phyloP scores from a whole-genome alignment of 2,329 filamentous ascomycete genomes.

The Aspergillus ochraceoroseus region DNA sequence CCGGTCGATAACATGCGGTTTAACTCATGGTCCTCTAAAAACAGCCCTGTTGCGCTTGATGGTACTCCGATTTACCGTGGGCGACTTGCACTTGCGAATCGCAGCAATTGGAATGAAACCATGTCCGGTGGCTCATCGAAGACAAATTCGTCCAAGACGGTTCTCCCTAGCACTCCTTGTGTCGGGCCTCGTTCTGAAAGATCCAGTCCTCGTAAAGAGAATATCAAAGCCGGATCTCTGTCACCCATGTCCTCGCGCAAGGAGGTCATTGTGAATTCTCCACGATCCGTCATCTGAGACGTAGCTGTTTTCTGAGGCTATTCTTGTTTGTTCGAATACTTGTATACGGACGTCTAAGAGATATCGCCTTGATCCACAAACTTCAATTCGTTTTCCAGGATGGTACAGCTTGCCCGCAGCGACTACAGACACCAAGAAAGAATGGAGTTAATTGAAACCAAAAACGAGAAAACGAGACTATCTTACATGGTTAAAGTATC shows the following conservation, averaged over 20 bases:
- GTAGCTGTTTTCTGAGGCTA: background rate
- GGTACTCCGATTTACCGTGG: constrained; percentile 37
- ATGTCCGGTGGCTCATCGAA: constrained; percentile 36
- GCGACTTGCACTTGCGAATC: constrained; percentile 24
- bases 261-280: constrained; percentile 35
- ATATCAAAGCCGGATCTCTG: constrained; percentile 34
- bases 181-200: constrained; percentile 33
- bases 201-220: constrained; percentile 42
- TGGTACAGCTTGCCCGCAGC: no score
- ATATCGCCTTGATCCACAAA: background rate
- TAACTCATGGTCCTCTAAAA: constrained; percentile 38
- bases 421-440: no score
- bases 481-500: no score
- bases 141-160: constrained; percentile 32
- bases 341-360: no score
- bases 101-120: constrained; percentile 31
- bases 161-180: constrained; percentile 29
- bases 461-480: background rate
- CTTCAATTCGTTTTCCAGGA: background rate
- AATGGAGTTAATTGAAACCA: no score
- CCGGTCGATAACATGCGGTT: constrained; percentile 31
- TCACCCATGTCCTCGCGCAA: constrained; percentile 40
- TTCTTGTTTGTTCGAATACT: background rate
- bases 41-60: constrained; percentile 37
- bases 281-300: constrained; percentile 31